Evolutionary conservation across 2,329 filamentous ascomycete species (phyloP).

Genomic region (Fusarium domesticum): DNA sequence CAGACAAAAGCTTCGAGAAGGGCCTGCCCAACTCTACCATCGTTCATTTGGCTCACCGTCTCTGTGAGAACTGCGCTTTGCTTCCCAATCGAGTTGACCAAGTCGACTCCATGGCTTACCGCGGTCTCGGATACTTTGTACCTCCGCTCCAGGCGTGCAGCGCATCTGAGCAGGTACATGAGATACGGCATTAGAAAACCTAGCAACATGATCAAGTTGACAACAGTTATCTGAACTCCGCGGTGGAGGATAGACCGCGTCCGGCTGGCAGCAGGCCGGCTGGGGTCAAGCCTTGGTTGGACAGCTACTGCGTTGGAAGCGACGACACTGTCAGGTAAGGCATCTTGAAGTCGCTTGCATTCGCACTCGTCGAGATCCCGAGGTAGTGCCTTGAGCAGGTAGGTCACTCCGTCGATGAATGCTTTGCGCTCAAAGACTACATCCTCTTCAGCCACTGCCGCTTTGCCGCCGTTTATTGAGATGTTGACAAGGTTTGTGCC

Average conservation of each 20-base stretch:
- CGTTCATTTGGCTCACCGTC: slow-evolving; percentile 57
- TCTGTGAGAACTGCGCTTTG: slow-evolving; percentile 56
- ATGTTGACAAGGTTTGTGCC: slow-evolving; percentile 30
- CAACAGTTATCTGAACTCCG: slow-evolving; percentile 52
- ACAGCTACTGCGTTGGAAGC: not conserved
- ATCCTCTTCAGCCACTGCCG: slow-evolving; percentile 23
- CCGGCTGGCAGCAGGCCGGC: not conserved
- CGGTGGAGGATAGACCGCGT: slow-evolving; percentile 55
- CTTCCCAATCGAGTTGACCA: slow-evolving; percentile 53
- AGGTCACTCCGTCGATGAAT: slow-evolving; percentile 62
- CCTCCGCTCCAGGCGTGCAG: slow-evolving; percentile 62
- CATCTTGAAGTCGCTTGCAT: slow-evolving; percentile 35
- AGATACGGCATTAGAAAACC: slow-evolving; percentile 62
- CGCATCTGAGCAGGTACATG: slow-evolving; percentile 49
- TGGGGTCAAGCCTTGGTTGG: slow-evolving; percentile 4
- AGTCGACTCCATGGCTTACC: slow-evolving; percentile 62
- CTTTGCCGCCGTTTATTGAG: slow-evolving; percentile 28
- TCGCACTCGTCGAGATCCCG: slow-evolving; percentile 55
- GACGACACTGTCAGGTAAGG: slow-evolving; percentile 23
- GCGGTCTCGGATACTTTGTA: slow-evolving; percentile 69
- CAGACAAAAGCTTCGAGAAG: slow-evolving; percentile 56
- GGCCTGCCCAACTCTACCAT: slow-evolving; percentile 60
- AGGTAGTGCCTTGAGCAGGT: slow-evolving; percentile 63
- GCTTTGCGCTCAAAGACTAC: slow-evolving; percentile 50
- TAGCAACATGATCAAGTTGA: slow-evolving; percentile 57